Evolutionary conservation across 2,329 filamentous ascomycete genomes (phyloP), one percentile per base, ranked within the genome.

Genomic region (Colletotrichum theobromicola): DNA sequence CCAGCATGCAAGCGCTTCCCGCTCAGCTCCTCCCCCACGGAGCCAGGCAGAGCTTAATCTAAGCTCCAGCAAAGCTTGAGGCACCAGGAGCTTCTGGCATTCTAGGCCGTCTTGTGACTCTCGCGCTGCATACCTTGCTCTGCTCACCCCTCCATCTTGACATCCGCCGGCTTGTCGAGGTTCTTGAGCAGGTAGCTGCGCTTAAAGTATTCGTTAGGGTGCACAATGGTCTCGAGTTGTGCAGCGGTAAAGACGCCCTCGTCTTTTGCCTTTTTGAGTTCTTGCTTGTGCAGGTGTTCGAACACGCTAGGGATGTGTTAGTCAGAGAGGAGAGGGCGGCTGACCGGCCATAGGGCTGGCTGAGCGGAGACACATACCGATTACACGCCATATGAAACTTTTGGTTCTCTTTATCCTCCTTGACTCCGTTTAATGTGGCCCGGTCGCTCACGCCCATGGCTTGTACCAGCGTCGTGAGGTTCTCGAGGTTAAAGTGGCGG

Each of bases 131-230:
- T 12, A 16, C 64, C 24, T 15, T 13, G 7, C 72, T 66, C 26
- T 16, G 55, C 42, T 82, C 85, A 92, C 77, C 82, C 86, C 74
- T 89, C 88, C 89, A 93, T 92, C 83, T 90, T 89, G 35, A 89
- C 84, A 75, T 92, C 90, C 21, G 86, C 84, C 32, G 81, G 78
- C 76, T 88, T 91, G 65, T 84, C 92, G 30, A 97, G 83, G 82
- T 97, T 94, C 87, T 95, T 98, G 75, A 99, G 86, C 78, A 97
- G 80, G 83, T 95, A 98, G 82, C 95, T 98, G 70, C 96, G 90
- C 88, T 98, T 98, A 85, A 98, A 99, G 85, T 98, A 99, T 77
- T 96, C 96, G 83, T 99, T 99, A 13, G 97, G 97, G 84, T 99
- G 97, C 26, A 98, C 93, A 81, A 99, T 98, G 0, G 96, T 98